Evolutionary conservation across 352 stramenopile genomes (phyloP), one percentile per base, ranked within the genome.

Genomic region (Peronospora belbahrii): DNA sequence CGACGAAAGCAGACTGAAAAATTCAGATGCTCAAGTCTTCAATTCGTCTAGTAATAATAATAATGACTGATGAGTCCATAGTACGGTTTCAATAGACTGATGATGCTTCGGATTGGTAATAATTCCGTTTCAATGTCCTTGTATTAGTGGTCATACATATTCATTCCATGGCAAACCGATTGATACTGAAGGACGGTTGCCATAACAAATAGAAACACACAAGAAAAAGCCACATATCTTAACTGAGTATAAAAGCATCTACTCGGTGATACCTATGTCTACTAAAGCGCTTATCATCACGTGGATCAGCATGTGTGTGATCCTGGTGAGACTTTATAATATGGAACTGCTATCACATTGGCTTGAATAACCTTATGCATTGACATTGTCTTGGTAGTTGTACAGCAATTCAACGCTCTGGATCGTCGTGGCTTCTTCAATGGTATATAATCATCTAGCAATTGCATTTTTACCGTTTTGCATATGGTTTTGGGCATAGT

Each of bases 291-390:
- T 88, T 10, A 67, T 81, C 20, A 35, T 65, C 52, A 70, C 73
- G 38, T 85, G 73, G 75, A 54, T 74, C 48, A 56, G 62, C 56
- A 71, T 85, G 67, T 85, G 75, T 54, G 54, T 55, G 6, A 50
- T 54, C 48, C 85, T 88, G 75, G 75, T 87, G 44, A 38, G 70
- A 42, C 4, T n/a, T 2, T 42, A n/a, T 11, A n/a, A n/a, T n/a
- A 19, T 32, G 42, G 9, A 11, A 34, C n/a, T 19, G 2, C 8
- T 20, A 9, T 4, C 2, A 19, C 14, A 20, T 30, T 7, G 18
- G 40, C 28, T 36, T 47, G 23, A 32, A 44, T 31, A 46, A 53
- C 31, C n/a, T 45, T 48, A 30, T 48, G 19, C 33, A 10, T 28
- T 48, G 27, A 27, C 24, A n/a, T 34, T 3, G 41, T 41, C 24